Conservation (phyloP, 148 eudicot species). For the Cornus florida region DNA sequence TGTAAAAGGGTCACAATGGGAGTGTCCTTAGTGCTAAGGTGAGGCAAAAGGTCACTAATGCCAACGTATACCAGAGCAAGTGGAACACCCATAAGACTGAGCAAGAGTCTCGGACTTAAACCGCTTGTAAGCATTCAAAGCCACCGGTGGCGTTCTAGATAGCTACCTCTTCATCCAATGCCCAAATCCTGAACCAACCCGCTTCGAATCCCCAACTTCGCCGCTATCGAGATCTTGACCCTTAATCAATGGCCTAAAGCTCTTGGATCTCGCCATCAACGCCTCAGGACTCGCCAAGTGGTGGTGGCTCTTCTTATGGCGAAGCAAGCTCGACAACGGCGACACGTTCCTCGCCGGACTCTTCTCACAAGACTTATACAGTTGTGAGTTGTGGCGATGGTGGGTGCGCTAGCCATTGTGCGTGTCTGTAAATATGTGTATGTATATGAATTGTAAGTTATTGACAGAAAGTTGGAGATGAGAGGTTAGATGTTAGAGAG, state of each 20-base stretch:
- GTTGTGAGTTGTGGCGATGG: too few relatives aligned
- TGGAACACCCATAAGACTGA: conserved; percentile 61
- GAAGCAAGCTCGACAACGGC: conserved; percentile 55
- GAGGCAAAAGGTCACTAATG: conserved; percentile 38
- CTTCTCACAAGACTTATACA: conserved; percentile 37
- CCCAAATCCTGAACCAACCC: conserved; percentile 40
- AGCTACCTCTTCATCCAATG: conserved; percentile 35
- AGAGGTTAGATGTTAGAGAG: too few relatives aligned
- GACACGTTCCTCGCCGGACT: conserved; percentile 56
- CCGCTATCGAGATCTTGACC: conserved; percentile 72
- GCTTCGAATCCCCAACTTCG: conserved; percentile 43
- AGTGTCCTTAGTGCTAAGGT: conserved; percentile 54
- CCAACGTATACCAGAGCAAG: conserved; percentile 52
- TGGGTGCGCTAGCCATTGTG: too few relatives aligned
- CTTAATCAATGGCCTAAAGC: conserved; percentile 60
- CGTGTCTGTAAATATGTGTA: too few relatives aligned
- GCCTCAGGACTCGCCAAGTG: conserved; percentile 31
- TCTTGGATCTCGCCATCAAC: conserved; percentile 44
- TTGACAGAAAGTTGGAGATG: too few relatives aligned
- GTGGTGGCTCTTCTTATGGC: conserved; percentile 33
- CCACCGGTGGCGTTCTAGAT: conserved; percentile 34
- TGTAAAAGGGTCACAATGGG: conserved; percentile 45
- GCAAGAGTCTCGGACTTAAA: conserved; percentile 48
- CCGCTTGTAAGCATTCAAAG: conserved; percentile 20
- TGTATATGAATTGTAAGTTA: too few relatives aligned